phyloP scores from a whole-genome alignment of 441 rosid species.

The Theobroma grandiflorum region DNA sequence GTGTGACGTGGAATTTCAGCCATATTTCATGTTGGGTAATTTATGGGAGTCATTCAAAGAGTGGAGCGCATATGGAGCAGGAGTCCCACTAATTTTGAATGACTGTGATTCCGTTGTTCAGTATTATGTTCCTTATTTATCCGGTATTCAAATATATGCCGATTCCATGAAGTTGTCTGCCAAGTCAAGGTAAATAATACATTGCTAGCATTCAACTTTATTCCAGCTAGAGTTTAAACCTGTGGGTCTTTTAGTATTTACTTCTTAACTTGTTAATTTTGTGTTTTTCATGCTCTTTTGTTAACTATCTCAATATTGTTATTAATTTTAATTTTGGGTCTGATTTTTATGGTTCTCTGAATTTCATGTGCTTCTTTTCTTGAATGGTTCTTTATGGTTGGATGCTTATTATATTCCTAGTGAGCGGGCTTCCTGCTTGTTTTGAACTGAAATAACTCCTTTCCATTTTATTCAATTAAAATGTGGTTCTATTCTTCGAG shows the following conservation, averaged over 20 bases:
- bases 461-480: neutral
- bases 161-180: slow-evolving; percentile 41
- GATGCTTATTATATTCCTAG: neutral
- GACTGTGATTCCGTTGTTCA: slow-evolving; percentile 68
- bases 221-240: neutral
- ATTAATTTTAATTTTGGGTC: neutral
- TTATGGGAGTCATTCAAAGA: slow-evolving; percentile 85
- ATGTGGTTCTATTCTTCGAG: neutral
- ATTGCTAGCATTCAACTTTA: neutral
- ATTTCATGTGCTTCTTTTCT: neutral
- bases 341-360: neutral
- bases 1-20: slow-evolving; percentile 49
- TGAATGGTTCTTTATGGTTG: neutral
- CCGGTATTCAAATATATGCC: slow-evolving; percentile 71
- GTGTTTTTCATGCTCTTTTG: neutral
- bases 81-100: slow-evolving; percentile 73
- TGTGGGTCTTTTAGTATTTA: neutral
- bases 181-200: slow-evolving; percentile 51
- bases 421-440: neutral
- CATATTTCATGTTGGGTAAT: slow-evolving; percentile 75
- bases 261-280: too few species aligned
- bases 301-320: neutral
- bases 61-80: slow-evolving; percentile 89
- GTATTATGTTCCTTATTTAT: slow-evolving; percentile 80
- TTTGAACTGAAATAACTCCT: neutral